phyloP scores from a whole-genome alignment of 345 rosid species.

The Eucalyptus sp. region DNA sequence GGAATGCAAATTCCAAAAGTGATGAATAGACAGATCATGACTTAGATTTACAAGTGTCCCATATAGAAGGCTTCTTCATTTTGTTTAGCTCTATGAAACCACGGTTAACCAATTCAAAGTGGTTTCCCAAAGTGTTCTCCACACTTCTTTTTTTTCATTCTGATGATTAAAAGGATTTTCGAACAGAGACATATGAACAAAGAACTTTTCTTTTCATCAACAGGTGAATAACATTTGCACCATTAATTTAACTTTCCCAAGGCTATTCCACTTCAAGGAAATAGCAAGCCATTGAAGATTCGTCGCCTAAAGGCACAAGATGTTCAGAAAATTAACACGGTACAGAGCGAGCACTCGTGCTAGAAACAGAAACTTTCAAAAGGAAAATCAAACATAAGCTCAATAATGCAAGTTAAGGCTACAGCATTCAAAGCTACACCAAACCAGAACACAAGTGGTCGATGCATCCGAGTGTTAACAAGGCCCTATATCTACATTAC shows the following conservation, averaged over 20 bases:
- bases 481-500: not conserved
- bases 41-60: not conserved
- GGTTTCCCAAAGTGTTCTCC: not conserved
- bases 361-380: not conserved
- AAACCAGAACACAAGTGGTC: not conserved
- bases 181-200: not conserved
- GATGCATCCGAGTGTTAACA: not conserved
- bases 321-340: not conserved
- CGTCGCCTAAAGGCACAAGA: not conserved
- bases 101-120: not conserved
- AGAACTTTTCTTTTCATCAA: not conserved
- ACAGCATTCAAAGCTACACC: not conserved
- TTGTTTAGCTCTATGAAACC: not conserved
- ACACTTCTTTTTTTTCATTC: not conserved
- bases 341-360: not conserved
- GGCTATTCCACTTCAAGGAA: not conserved
- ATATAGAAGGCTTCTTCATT: not conserved
- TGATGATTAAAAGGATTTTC: not conserved
- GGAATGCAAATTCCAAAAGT: not conserved
- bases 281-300: not conserved
- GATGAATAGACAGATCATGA: not conserved
- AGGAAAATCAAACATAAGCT: not conserved
- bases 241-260: not conserved
- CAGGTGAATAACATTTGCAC: not conserved
- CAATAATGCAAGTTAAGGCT: not conserved